phyloP scores from a whole-genome alignment of 192 early-diverging fungal species.

The Backusella parvicylindrica region DNA sequence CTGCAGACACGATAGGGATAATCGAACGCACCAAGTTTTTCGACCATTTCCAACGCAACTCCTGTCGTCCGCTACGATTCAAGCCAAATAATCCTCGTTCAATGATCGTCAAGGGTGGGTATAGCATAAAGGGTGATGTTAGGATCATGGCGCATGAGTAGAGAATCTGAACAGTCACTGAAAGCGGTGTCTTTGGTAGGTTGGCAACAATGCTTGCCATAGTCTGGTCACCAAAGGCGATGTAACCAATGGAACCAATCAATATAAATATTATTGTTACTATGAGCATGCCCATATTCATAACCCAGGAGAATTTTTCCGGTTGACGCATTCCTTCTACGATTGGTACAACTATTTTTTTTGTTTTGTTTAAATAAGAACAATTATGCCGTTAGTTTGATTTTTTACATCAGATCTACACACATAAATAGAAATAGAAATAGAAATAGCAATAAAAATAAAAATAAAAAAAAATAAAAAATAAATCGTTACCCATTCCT shows the following conservation, averaged over 20 bases:
- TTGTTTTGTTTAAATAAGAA: conserved; percentile 45
- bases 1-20: conserved; percentile 58
- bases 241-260: conserved; percentile 72
- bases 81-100: conserved; percentile 73
- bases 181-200: conserved; percentile 54
- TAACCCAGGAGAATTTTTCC: conserved; percentile 67
- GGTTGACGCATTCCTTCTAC: conserved; percentile 77
- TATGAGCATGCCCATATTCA: conserved; percentile 60
- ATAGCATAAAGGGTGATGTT: conserved; percentile 59
- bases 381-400: not conserved
- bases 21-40: conserved; percentile 65
- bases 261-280: conserved; percentile 65
- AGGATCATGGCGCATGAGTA: conserved; percentile 86
- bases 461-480: not conserved
- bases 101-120: conserved; percentile 76
- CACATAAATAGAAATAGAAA: not conserved
- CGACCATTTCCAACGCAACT: conserved; percentile 58
- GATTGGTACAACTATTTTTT: conserved; percentile 46
- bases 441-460: not conserved
- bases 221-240: conserved; percentile 71
- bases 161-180: conserved; percentile 65
- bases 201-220: conserved; percentile 79
- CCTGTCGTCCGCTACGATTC: conserved; percentile 30
- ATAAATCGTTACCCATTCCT: conserved; percentile 12
- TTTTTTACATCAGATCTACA: not conserved